Evolutionary conservation across 257 asterid genomes (phyloP).

Genomic region (Orobanche coerulescens): DNA sequence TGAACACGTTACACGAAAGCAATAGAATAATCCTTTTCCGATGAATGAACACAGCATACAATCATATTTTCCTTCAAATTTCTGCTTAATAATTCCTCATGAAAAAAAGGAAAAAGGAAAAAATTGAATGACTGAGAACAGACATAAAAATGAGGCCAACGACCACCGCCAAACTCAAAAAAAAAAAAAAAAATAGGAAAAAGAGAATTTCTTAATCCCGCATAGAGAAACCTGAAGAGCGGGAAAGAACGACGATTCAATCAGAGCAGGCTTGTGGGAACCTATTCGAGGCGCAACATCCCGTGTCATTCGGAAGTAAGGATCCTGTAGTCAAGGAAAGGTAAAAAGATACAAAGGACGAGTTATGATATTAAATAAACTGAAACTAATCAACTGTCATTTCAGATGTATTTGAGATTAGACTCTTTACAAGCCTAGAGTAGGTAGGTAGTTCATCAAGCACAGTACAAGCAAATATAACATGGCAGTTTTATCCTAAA

Average conservation of each 20-base stretch:
- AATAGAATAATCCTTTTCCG: not conserved
- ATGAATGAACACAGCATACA: not conserved
- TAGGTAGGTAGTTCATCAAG: not conserved
- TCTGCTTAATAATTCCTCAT: not conserved
- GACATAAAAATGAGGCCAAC: not conserved
- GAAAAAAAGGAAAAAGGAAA: not conserved
- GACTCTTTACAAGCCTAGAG: not conserved
- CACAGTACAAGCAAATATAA: not conserved
- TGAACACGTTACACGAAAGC: slow-evolving; percentile 2
- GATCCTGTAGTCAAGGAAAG: slow-evolving; percentile 50
- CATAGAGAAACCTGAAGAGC: slow-evolving; percentile 86
- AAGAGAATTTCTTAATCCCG: too few relatives aligned
- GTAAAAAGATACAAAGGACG: not conserved
- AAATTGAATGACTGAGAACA: not conserved
- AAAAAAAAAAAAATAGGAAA: not conserved
- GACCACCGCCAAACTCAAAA: not conserved
- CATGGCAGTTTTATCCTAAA: not conserved
- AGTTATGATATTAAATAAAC: too few relatives aligned
- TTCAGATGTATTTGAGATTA: not conserved
- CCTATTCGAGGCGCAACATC: slow-evolving; percentile 97
- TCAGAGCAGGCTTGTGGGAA: slow-evolving; percentile 85
- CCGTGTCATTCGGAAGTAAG: slow-evolving; percentile 97
- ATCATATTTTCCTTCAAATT: not conserved
- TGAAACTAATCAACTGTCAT: not conserved
- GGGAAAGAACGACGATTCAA: slow-evolving; percentile 89